Evolutionary conservation across 331 rosid genomes (phyloP).

Genomic region (Cydonia oblonga): DNA sequence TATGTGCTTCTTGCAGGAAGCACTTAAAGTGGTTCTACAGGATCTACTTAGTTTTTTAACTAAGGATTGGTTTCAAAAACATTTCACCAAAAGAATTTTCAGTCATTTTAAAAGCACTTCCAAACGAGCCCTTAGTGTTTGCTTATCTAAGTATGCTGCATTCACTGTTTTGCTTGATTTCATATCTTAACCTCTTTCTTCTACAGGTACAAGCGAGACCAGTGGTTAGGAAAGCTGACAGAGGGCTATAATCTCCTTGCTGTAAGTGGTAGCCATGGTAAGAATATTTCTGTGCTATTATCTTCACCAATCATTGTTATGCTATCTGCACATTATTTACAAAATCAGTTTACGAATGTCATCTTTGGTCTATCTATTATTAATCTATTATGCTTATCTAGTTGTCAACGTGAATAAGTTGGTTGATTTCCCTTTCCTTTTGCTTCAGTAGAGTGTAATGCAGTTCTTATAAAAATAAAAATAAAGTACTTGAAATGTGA

Average conservation of each 20-base stretch:
- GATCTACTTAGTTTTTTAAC: too few relatives aligned
- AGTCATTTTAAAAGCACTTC: too few relatives aligned
- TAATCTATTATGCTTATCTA: not conserved
- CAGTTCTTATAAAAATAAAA: not conserved
- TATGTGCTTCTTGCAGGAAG: too few relatives aligned
- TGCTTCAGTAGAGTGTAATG: not conserved
- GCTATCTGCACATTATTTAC: not conserved
- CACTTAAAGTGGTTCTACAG: too few relatives aligned
- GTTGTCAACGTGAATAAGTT: not conserved
- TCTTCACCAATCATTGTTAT: not conserved
- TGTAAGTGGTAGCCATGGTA: constrained; percentile 29
- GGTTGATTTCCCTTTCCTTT: not conserved
- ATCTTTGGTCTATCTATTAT: not conserved
- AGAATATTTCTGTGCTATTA: not conserved
- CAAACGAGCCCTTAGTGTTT: not conserved
- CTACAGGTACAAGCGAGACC: constrained; percentile 17
- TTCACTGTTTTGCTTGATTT: not conserved
- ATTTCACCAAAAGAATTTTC: too few relatives aligned
- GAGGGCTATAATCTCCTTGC: constrained; percentile 17
- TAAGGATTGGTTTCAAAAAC: too few relatives aligned
- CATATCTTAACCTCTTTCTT: not conserved
- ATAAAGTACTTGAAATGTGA: not conserved
- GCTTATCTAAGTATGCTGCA: not conserved
- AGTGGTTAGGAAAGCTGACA: constrained; percentile 23
- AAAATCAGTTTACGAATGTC: not conserved